Evolutionary conservation across 2,329 filamentous ascomycete genomes (phyloP).

Genomic region (Ophiostoma tasmaniense): DNA sequence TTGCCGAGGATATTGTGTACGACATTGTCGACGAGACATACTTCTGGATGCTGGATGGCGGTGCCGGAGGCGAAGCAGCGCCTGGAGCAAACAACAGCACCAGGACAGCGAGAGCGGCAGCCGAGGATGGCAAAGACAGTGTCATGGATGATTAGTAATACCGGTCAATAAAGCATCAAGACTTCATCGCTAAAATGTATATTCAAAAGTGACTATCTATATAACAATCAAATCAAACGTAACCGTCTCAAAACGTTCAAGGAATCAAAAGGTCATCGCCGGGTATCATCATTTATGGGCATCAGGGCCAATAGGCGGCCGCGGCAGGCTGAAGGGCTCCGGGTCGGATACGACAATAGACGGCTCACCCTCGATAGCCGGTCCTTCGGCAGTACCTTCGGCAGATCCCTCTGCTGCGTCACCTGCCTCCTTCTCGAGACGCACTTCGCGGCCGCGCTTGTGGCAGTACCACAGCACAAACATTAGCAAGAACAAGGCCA

Average conservation of each 20-base stretch:
- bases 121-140: conserved; percentile 5
- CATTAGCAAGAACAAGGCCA: conserved; percentile 79
- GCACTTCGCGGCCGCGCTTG: conserved; percentile 81
- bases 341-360: conserved; percentile 10
- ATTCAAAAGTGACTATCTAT: neutral
- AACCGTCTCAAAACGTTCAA: no score
- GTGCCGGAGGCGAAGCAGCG: neutral
- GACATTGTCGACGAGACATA: conserved; percentile 93
- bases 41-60: conserved; percentile 52
- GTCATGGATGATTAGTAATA: conserved; percentile 4
- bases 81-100: neutral
- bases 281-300: conserved; percentile 5
- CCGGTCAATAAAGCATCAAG: neutral
- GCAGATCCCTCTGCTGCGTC: neutral
- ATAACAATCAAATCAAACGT: neutral
- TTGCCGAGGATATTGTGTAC: conserved; percentile 87
- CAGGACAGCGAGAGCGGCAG: neutral
- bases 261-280: neutral
- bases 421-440: conserved; percentile 47
- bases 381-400: neutral
- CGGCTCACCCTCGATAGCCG: neutral
- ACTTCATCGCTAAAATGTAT: neutral
- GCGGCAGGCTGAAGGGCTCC: neutral
- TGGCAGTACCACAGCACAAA: conserved; percentile 98
- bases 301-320: conserved; percentile 16